Evolutionary conservation across 768 basidiomycete genomes (phyloP).

Genomic region (Rhizopogon vesiculosus): DNA sequence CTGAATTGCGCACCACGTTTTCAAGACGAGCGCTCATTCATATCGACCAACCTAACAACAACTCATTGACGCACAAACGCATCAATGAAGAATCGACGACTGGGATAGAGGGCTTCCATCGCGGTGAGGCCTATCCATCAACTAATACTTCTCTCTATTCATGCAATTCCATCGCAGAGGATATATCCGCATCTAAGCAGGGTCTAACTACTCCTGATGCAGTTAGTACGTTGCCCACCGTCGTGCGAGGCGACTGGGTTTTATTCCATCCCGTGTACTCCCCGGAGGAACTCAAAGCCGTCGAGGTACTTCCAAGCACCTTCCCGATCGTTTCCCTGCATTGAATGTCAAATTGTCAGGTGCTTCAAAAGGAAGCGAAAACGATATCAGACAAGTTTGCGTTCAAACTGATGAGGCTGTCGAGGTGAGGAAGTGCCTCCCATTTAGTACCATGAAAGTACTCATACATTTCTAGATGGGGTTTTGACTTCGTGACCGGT

Average conservation of each 20-base stretch:
- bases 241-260: conserved; percentile 79
- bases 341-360: conserved; percentile 33
- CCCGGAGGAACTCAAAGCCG: conserved; percentile 62
- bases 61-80: conserved; percentile 18
- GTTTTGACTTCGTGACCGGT: conserved; percentile 81
- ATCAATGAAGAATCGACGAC: conserved; percentile 16
- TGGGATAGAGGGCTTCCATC: conserved; percentile 33
- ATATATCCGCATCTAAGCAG: conserved; percentile 14
- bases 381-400: conserved; percentile 75
- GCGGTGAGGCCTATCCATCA: conserved; percentile 16
- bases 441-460: conserved; percentile 1
- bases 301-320: conserved; percentile 44
- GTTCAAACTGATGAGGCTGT: conserved; percentile 50
- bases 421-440: conserved; percentile 31
- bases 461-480: conserved; percentile 33
- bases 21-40: conserved; percentile 15
- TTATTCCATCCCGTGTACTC: conserved; percentile 92
- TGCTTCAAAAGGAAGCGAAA: conserved; percentile 63
- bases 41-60: conserved; percentile 16
- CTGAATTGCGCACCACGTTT: conserved; percentile 2
- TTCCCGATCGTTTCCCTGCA: background rate
- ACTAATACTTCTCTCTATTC: background rate
- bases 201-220: conserved; percentile 29
- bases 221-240: conserved; percentile 49
- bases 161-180: conserved; percentile 16